phyloP scores from a whole-genome alignment of 352 stramenopile species.

The Phytophthora pluvialis region DNA sequence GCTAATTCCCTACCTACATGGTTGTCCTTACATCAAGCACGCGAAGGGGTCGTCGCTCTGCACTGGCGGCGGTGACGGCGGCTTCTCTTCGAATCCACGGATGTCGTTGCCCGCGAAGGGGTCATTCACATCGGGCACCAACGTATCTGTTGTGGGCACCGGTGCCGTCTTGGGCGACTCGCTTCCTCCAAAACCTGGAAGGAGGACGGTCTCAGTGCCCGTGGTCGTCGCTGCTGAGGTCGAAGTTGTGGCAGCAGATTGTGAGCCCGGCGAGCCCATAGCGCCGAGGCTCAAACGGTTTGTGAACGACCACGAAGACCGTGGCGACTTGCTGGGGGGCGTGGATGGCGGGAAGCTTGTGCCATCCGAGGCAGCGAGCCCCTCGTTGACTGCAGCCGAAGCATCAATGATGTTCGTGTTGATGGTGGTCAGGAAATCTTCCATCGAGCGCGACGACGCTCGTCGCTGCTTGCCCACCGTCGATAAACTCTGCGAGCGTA shows the following conservation, averaged over 20 bases:
- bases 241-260: constrained; percentile 15
- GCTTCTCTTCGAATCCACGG: constrained; percentile 53
- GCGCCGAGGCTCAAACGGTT: constrained; percentile 38
- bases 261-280: constrained; percentile 30
- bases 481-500: constrained; percentile 64
- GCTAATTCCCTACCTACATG: constrained; percentile 6
- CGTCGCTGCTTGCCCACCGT: constrained; percentile 47
- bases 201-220: constrained; percentile 16
- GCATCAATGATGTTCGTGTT: constrained; percentile 57
- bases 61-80: constrained; percentile 35
- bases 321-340: constrained; percentile 42
- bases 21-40: constrained; percentile 52
- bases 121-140: constrained; percentile 45
- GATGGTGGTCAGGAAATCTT: constrained; percentile 70
- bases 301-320: constrained; percentile 46
- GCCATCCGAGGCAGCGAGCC: constrained; percentile 33
- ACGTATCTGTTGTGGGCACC: constrained; percentile 19
- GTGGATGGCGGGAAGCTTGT: constrained; percentile 43
- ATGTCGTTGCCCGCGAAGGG: constrained; percentile 77
- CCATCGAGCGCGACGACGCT: constrained; percentile 66
- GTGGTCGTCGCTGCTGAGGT: constrained; percentile 16
- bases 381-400: constrained; percentile 35
- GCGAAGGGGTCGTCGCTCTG: constrained; percentile 70
- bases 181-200: constrained; percentile 24
- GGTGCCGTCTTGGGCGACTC: constrained; percentile 10